Percentiles rank a stretch among this genome's conserved stretches.
Conservation (phyloP, 129 eudicot genomes). For the Arctium minus region DNA sequence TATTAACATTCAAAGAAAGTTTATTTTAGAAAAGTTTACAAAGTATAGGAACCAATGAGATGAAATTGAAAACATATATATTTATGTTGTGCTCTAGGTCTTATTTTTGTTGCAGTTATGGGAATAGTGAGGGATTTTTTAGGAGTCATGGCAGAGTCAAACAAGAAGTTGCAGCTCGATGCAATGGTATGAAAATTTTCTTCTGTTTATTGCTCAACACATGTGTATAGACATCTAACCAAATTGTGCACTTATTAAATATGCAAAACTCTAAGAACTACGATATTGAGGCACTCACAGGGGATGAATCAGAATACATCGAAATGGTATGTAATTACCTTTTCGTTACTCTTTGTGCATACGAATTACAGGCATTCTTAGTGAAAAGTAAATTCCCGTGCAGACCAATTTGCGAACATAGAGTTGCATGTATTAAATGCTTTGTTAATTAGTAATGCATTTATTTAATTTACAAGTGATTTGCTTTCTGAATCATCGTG, state of each 20-base stretch:
- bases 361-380: neutral
- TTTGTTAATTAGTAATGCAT: too few relatives aligned
- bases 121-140: too few relatives aligned
- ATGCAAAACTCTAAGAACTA: slow-evolving; percentile 59
- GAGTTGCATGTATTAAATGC: too few relatives aligned
- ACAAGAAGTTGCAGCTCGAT: too few relatives aligned
- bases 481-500: too few relatives aligned
- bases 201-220: neutral
- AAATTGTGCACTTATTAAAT: neutral
- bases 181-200: slow-evolving; percentile 19
- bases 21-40: neutral
- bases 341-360: neutral
- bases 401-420: neutral
- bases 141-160: too few relatives aligned
- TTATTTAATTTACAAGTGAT: too few relatives aligned
- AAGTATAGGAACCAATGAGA: slow-evolving; percentile 38
- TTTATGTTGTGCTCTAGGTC: too few relatives aligned
- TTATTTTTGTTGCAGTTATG: too few relatives aligned
- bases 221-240: neutral
- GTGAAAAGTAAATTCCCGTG: neutral
- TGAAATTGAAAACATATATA: too few relatives aligned
- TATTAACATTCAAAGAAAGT: neutral
- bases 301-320: slow-evolving; percentile 66
- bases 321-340: slow-evolving; percentile 57
- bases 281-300: slow-evolving; percentile 72